Evolutionary conservation across 768 basidiomycete genomes (phyloP).

Genomic region (Termitomyces sp.): DNA sequence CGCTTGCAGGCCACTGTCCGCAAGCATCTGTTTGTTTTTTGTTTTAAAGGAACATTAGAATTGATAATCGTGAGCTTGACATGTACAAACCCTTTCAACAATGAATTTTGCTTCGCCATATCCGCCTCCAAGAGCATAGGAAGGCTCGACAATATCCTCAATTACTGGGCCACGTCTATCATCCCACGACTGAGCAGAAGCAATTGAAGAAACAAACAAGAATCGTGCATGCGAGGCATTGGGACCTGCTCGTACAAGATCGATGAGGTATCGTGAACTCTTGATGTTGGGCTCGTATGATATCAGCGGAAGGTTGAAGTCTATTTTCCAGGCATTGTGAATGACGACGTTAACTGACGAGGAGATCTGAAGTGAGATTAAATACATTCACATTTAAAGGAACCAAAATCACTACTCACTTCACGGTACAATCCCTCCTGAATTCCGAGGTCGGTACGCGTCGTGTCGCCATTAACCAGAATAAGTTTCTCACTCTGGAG

Average conservation of each 20-base stretch:
- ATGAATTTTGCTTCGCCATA: constrained; percentile 4
- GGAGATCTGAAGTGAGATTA: background rate
- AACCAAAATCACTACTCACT: background rate
- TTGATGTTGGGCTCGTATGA: background rate
- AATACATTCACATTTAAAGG: background rate
- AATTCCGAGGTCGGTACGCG: background rate
- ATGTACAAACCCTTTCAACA: background rate
- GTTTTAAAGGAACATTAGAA: background rate
- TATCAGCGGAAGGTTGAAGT: background rate
- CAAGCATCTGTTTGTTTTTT: background rate
- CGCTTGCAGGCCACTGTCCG: background rate
- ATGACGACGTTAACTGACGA: background rate
- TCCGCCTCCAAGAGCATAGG: constrained; percentile 1
- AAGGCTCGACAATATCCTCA: background rate
- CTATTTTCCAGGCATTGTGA: constrained; percentile 1
- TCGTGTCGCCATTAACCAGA: background rate
- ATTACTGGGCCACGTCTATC: background rate
- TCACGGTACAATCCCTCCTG: background rate
- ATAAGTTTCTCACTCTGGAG: background rate
- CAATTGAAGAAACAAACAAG: constrained; percentile 1
- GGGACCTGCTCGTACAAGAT: background rate
- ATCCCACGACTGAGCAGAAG: background rate
- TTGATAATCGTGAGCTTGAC: background rate
- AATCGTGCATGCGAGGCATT: background rate
- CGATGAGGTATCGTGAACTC: background rate